Percentiles rank a stretch among this genome's conserved stretches.
These are phyloP conservation scores for Phytophthora hibernalis DNA, from an alignment of 352 stramenopile species.

Conservation along the genomic window DNA sequence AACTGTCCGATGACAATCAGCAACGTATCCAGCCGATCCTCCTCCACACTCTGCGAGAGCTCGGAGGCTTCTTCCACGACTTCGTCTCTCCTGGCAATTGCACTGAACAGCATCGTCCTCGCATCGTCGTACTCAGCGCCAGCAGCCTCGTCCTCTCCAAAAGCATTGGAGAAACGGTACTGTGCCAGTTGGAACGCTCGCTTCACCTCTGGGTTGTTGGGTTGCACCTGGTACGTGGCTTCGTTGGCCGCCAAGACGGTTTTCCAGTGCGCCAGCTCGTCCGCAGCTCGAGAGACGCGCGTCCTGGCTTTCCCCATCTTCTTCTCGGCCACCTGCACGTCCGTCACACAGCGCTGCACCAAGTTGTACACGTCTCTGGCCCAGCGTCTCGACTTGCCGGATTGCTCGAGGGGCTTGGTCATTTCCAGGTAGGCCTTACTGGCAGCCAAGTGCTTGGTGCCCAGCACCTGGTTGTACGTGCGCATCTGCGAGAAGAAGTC, in stretches of 20 bases:
- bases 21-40: constrained; percentile 86
- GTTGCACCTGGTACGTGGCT: constrained; percentile 82
- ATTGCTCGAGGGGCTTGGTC: constrained; percentile 79
- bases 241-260: constrained; percentile 81
- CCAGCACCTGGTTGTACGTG: constrained; percentile 81
- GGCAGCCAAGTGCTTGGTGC: constrained; percentile 77
- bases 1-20: constrained; percentile 89
- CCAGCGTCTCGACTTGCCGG: constrained; percentile 78
- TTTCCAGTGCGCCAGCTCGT: constrained; percentile 82
- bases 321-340: constrained; percentile 71
- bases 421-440: constrained; percentile 83
- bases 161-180: constrained; percentile 68
- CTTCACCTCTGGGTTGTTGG: constrained; percentile 78
- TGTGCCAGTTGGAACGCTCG: constrained; percentile 70
- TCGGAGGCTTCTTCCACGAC: constrained; percentile 85
- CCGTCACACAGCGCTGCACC: constrained; percentile 79
- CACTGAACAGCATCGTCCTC: constrained; percentile 52
- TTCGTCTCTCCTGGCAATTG: constrained; percentile 79
- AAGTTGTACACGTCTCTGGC: constrained; percentile 79
- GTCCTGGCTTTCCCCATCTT: constrained; percentile 80
- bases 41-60: constrained; percentile 80
- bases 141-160: constrained; percentile 67
- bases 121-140: constrained; percentile 71
- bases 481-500: constrained; percentile 82
- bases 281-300: constrained; percentile 68